phyloP scores from a whole-genome alignment of 352 stramenopile species.

The Globisporangium abappressorium region DNA sequence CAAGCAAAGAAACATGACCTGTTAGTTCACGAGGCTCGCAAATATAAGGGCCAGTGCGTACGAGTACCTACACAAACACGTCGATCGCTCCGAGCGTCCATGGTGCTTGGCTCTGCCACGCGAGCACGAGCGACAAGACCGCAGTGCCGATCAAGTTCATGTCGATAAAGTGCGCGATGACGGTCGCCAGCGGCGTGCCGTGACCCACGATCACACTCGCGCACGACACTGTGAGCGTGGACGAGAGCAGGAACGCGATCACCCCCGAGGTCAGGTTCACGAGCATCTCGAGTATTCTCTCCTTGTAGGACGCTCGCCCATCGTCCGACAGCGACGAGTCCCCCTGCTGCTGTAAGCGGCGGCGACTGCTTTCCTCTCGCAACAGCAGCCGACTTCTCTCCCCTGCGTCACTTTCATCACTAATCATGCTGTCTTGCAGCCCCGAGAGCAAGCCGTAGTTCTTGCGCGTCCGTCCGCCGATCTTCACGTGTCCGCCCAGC shows the following conservation, averaged over 20 bases:
- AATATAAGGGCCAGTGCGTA: not conserved
- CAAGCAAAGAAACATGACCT: not conserved
- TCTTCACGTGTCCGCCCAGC: conserved; percentile 8
- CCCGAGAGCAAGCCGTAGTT: conserved; percentile 12
- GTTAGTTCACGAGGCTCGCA: not conserved
- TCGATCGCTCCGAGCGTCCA: conserved; percentile 79
- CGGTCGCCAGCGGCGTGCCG: conserved; percentile 45
- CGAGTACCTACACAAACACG: conserved; percentile 62
- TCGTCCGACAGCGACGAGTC: not conserved
- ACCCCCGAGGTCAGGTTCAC: conserved; percentile 74
- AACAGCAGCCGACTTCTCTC: conserved; percentile 17
- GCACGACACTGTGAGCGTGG: conserved; percentile 74
- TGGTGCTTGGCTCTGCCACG: conserved; percentile 68
- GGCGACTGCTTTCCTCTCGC: conserved; percentile 21
- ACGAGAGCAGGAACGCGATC: conserved; percentile 77
- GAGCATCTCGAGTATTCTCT: conserved; percentile 21
- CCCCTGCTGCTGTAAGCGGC: conserved; percentile 8
- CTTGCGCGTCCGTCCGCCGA: not conserved
- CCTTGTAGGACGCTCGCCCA: conserved; percentile 14
- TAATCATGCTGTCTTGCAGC: conserved; percentile 11
- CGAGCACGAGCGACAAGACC: conserved; percentile 62
- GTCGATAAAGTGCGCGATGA: conserved; percentile 80
- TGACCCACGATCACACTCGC: conserved; percentile 77
- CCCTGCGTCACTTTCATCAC: conserved; percentile 14
- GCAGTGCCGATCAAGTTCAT: conserved; percentile 80